Evolutionary conservation across 106 monocot genomes (phyloP).

Genomic region (Agapanthus africanus): DNA sequence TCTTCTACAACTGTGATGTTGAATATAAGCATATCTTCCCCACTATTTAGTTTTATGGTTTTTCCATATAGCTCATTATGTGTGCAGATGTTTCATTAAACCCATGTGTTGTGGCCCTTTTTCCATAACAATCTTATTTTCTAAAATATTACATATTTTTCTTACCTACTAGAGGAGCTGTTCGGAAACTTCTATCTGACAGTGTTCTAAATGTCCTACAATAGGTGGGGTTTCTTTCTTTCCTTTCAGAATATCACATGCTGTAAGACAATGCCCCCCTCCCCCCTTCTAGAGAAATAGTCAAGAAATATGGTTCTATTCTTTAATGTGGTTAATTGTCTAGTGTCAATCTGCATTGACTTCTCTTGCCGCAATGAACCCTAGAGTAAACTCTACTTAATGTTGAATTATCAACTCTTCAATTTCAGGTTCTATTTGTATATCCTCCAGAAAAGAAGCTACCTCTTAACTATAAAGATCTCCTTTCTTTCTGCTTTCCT

Average conservation of each 20-base stretch:
- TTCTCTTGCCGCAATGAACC: not conserved
- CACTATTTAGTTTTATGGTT: not conserved
- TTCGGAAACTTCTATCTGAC: not conserved
- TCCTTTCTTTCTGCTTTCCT: constrained; percentile 97
- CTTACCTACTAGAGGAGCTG: not conserved
- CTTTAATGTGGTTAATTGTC: not conserved
- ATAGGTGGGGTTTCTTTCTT: not conserved
- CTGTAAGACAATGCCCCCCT: too few relatives aligned
- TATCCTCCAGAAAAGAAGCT: constrained; percentile 91
- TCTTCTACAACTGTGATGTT: constrained; percentile 1
- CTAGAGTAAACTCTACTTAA: not conserved
- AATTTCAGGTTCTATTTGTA: constrained; percentile 78
- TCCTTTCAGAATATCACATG: not conserved
- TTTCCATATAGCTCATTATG: not conserved
- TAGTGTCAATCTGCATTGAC: too few relatives aligned
- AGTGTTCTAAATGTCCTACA: not conserved
- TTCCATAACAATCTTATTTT: not conserved
- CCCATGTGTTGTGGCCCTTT: not conserved
- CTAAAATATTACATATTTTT: not conserved
- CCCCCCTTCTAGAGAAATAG: not conserved
- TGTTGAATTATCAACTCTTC: constrained; percentile 3
- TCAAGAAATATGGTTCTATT: not conserved
- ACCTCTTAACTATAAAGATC: constrained; percentile 90
- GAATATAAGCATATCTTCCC: too few relatives aligned
- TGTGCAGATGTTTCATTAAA: not conserved